Evolutionary conservation across 2,329 filamentous ascomycete species (phyloP).

Genomic region (Talaromyces piceae): DNA sequence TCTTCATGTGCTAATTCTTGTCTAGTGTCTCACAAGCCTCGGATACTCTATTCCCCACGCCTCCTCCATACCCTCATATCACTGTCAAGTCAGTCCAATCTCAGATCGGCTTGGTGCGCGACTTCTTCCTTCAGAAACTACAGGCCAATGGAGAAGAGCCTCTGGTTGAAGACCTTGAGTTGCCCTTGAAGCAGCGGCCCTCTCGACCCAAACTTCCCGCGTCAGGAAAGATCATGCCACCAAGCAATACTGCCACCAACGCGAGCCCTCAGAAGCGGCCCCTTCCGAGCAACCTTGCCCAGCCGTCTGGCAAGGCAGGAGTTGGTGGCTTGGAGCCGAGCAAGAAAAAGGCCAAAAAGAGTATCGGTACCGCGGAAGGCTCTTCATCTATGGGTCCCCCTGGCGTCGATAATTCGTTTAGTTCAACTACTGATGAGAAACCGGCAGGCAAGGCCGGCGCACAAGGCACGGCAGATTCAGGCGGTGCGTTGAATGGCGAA

Average conservation of each 20-base stretch:
- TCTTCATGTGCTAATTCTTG: constrained; percentile 9
- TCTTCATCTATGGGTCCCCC: constrained; percentile 7
- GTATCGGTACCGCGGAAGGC: constrained; percentile 24
- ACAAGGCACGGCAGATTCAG: neutral
- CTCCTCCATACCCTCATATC: constrained; percentile 67
- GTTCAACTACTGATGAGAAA: constrained; percentile 15
- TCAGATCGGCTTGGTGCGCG: constrained; percentile 80
- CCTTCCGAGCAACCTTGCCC: constrained; percentile 19
- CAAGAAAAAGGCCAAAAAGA: constrained; percentile 39
- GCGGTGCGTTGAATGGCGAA: constrained; percentile 22
- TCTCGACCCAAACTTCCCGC: constrained; percentile 38
- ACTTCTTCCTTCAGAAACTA: constrained; percentile 86
- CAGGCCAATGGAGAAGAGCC: constrained; percentile 75
- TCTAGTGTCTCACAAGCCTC: constrained; percentile 38
- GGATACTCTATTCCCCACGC: constrained; percentile 56
- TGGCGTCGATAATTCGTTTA: constrained; percentile 18
- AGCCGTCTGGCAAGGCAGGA: constrained; percentile 20
- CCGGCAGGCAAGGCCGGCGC: constrained; percentile 23
- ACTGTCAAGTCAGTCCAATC: constrained; percentile 67
- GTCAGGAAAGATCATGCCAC: constrained; percentile 38
- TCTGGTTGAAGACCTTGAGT: constrained; percentile 86
- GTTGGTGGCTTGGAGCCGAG: constrained; percentile 25
- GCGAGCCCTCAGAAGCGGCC: constrained; percentile 37
- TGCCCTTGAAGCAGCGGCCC: constrained; percentile 79
- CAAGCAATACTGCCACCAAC: constrained; percentile 24